Percentiles rank a stretch among this genome's conserved stretches.
These are phyloP conservation scores for Eimeria praecox DNA, from an alignment of 169 alveolate genomes.

Conservation along the genomic window DNA sequence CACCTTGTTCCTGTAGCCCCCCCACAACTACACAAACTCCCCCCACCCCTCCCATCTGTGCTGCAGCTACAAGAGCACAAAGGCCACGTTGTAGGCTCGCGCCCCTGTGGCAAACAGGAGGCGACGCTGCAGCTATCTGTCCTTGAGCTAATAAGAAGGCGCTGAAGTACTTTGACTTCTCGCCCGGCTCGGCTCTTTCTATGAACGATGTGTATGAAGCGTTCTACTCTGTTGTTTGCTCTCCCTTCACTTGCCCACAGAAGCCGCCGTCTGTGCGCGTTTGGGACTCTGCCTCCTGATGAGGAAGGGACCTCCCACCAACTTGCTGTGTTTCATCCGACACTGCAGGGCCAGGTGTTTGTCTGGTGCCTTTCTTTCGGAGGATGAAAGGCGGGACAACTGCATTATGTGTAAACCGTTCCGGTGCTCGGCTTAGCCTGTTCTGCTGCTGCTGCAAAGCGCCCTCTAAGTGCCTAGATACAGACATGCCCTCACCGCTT, in stretches of 20 bases:
- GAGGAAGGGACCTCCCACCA: neutral
- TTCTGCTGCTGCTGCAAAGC: conserved; percentile 3
- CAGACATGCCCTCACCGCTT: neutral
- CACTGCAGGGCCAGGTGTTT: neutral
- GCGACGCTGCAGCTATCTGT: neutral
- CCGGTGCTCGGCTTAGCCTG: neutral
- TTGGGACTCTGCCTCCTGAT: neutral
- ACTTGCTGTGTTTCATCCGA: neutral
- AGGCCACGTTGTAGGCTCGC: neutral
- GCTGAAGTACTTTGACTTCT: neutral
- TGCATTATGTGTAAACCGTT: neutral
- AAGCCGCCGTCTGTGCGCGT: neutral
- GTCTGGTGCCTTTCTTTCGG: neutral
- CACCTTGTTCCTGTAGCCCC: neutral
- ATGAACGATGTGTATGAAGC: neutral
- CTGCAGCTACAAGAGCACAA: neutral
- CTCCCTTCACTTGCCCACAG: neutral
- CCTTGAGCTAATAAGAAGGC: neutral
- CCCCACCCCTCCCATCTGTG: neutral
- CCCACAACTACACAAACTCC: neutral
- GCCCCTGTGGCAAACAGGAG: neutral
- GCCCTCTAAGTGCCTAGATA: neutral
- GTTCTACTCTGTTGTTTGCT: neutral
- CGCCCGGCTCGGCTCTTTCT: neutral
- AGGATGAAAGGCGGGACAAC: conserved; percentile 51